Base-by-base conservation (phyloP, 164 flowering plant species). In the Umbilicus rupestris region DNA sequence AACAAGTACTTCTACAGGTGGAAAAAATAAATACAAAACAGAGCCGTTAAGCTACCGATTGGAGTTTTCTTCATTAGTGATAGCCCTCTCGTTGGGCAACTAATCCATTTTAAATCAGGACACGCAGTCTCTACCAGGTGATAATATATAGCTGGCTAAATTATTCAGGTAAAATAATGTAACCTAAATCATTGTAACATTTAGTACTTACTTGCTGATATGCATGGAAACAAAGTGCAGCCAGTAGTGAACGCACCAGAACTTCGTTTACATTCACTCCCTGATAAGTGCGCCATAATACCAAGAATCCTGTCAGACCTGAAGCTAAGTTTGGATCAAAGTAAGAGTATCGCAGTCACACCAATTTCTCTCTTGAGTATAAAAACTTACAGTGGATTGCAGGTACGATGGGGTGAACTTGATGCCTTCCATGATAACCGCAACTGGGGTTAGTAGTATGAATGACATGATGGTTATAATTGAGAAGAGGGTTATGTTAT, bases 401-500 rank as follows among this genome's bases (percentile, higher is more conserved):
- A 86, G 64, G 70, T 74, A 83, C 31, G 84, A 67, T 63, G 91
- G 91, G 35, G 87, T 84, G 70, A 86, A 79, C 74, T 76, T 86
- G 68, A 86, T 72, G 14, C 87, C 92, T 75, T 87, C 92, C 81
- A 67, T 73, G 59, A 85, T 69, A 69, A 83, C 1, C 59, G 92
- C 69, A 63, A 73, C 78, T 9, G 92, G 92, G 33, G 85, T 77
- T 63, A 83, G 28, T 72, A 87, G 41, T 73, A 87, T 28, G 29
- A 87, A 77, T 64, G 92, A 87, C 89, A 87, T 85, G 3, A 87
- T 66, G 50, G 92, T 87, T 28, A 87, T 87, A 26, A 87, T 81
- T 22, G 92, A 87, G 82, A 87, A 87, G 62, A 87, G 85, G 15
- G 83, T 85, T 30, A 87, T 85, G 76, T 87, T 87, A 78, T 87